Evolutionary conservation across 2,329 filamentous ascomycete species (phyloP).

Genomic region (Talaromyces sp.): DNA sequence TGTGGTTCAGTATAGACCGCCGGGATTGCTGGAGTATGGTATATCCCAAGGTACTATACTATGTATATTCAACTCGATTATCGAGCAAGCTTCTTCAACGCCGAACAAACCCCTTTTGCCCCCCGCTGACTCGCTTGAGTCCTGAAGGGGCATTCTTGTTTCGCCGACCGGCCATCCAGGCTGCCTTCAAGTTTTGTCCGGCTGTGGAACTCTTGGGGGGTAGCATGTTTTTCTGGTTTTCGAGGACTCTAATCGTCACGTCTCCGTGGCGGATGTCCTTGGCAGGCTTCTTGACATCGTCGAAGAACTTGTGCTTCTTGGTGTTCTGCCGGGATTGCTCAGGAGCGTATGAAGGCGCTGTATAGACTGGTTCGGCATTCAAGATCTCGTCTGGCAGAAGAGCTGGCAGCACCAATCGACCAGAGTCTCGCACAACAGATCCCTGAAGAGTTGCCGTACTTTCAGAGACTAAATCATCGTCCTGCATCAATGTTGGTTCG

Average conservation of each 20-base stretch:
- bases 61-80: background rate
- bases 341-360: slow-evolving; percentile 43
- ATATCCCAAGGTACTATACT: background rate
- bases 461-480: slow-evolving; percentile 37
- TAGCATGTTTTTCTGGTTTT: slow-evolving; percentile 36
- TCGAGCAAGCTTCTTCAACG: slow-evolving; percentile 11
- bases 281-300: slow-evolving; percentile 42
- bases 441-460: slow-evolving; percentile 39
- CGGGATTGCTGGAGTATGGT: background rate
- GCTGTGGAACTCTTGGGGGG: slow-evolving; percentile 43
- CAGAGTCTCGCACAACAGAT: slow-evolving; percentile 30
- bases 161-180: slow-evolving; percentile 35
- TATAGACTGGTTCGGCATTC: slow-evolving; percentile 40
- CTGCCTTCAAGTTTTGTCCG: slow-evolving; percentile 33
- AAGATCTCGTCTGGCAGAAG: slow-evolving; percentile 51
- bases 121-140: slow-evolving; percentile 33
- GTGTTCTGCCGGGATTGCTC: slow-evolving; percentile 28
- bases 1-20: background rate
- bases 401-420: slow-evolving; percentile 40
- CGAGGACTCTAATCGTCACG: slow-evolving; percentile 47
- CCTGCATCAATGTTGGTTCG: slow-evolving; percentile 15
- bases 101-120: slow-evolving; percentile 34
- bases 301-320: slow-evolving; percentile 47
- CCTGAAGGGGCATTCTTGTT: slow-evolving; percentile 29
- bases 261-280: slow-evolving; percentile 49